phyloP scores from a whole-genome alignment of 345 rosid species.

The Gossypium turneri region DNA sequence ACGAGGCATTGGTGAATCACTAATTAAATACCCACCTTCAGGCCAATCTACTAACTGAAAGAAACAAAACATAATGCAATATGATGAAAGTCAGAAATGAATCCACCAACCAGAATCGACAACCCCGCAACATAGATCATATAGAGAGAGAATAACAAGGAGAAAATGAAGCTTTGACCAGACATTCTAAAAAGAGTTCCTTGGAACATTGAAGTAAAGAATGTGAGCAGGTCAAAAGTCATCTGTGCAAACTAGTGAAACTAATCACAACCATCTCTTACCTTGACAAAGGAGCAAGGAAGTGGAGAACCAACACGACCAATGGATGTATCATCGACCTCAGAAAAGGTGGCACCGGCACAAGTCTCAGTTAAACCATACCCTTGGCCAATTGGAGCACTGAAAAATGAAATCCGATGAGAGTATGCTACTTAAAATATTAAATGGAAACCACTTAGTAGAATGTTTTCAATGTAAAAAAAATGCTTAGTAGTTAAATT shows the following conservation, averaged over 20 bases:
- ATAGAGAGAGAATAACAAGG: background rate
- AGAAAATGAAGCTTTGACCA: conserved; percentile 12
- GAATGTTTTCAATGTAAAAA: background rate
- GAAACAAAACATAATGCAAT: background rate
- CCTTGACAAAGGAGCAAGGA: conserved; percentile 93
- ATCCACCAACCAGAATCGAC: background rate
- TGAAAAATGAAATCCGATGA: conserved; percentile 28
- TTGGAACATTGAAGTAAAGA: background rate
- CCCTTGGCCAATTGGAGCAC: conserved; percentile 99
- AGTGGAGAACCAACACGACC: conserved; percentile 98
- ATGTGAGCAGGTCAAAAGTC: background rate
- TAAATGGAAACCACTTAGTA: background rate
- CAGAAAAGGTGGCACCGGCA: conserved; percentile 98
- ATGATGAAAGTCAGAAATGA: background rate
- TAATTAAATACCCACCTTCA: conserved; percentile 79
- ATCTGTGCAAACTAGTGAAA: conserved; percentile 10
- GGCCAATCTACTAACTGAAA: conserved; percentile 79
- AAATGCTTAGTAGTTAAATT: background rate
- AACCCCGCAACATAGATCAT: background rate
- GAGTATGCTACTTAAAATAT: conserved; percentile 7
- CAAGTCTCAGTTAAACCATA: conserved; percentile 98
- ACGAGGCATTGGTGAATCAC: conserved; percentile 84
- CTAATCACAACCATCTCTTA: conserved; percentile 23
- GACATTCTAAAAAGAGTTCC: background rate
- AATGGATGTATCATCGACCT: conserved; percentile 89